These are phyloP conservation scores for Xerocomus minutiporus DNA, from an alignment of 1,284 basidiomycete genomes.

Conservation along the genomic window DNA sequence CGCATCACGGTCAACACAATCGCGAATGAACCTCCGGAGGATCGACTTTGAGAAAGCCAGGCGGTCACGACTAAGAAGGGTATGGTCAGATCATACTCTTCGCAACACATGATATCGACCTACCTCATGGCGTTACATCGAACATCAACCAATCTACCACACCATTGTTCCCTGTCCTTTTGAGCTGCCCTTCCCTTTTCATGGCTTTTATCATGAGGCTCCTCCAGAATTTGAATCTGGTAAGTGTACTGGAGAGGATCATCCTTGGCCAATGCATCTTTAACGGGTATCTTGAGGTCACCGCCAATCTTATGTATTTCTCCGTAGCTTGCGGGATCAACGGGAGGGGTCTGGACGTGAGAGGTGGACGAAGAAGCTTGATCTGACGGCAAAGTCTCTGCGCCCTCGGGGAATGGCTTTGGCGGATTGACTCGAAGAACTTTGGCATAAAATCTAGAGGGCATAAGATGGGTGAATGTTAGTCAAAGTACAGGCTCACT, in stretches of 20 bases:
- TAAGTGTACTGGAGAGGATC: constrained; percentile 85
- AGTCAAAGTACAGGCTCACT: constrained; percentile 45
- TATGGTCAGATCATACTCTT: constrained; percentile 5
- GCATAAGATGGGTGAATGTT: constrained; percentile 23
- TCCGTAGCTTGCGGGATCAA: constrained; percentile 38
- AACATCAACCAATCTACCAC: constrained; percentile 75
- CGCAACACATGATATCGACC: constrained; percentile 23
- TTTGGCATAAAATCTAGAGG: constrained; percentile 67
- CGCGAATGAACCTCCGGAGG: constrained; percentile 90
- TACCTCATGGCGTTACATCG: constrained; percentile 77
- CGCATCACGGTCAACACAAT: constrained; percentile 87
- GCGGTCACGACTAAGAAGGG: constrained; percentile 74
- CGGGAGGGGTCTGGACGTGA: constrained; percentile 28
- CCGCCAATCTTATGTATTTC: constrained; percentile 67
- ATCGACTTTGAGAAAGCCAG: constrained; percentile 95
- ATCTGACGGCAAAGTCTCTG: constrained; percentile 35
- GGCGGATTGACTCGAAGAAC: constrained; percentile 74
- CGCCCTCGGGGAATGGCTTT: constrained; percentile 44
- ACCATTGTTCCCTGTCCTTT: constrained; percentile 54
- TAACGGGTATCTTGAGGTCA: constrained; percentile 71
- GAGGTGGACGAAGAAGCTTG: constrained; percentile 33
- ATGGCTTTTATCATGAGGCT: constrained; percentile 64
- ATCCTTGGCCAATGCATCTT: constrained; percentile 71
- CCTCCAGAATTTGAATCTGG: constrained; percentile 79
- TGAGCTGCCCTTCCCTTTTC: constrained; percentile 52